Base-by-base conservation (phyloP, 331 rosid genomes). In the Spiraea crenata region DNA sequence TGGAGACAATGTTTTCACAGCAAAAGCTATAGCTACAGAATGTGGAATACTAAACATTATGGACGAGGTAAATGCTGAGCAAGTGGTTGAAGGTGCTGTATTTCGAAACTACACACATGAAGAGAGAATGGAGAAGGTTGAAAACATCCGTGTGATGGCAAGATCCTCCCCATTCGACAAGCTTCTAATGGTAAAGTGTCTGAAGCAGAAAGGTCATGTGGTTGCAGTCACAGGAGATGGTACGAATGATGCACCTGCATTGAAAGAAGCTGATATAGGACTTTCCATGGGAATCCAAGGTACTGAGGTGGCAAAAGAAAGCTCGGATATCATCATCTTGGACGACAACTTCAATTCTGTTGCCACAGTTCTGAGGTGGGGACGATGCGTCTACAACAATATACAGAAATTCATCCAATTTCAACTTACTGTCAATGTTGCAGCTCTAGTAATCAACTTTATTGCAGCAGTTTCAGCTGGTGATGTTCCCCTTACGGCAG, bases 261-360 rank as follows among this genome's bases (percentile, higher is more conserved):
- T 92, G 65, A 92, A 92, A 71, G 98, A 87, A 84, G 96, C 98
- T 42, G 92, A 92, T 59, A 75, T 92, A 63, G 98, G 96, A 68
- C 98, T 89, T 57, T 89, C 95, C 20, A 92, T 92, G 98, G 98
- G 98, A 15, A 80, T 86, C 69, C 92, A 92, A 80, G 95, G 98
- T 44, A 92, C 98, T 5, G 98, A 92, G 67, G 98, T 92, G 54
- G 96, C 98, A 5, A 92, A 92, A 63, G 95, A 89, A 72, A 92
- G 98, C 79, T 88, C 92, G 0, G 96, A 88, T 64, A 90, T 90
- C 39, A 89, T 90, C 14, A 90, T 88, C 68, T 81, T 92, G 74
- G 96, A 92, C 5, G 96, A 92, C 46, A 88, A 92, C 74, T 89
- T 92, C 86, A 72, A 71, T 31, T 84, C 98, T 1, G 98, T 92